Evolutionary conservation across 2,329 filamentous ascomycete genomes (phyloP).

Genomic region (Pseudopithomyces maydicus): DNA sequence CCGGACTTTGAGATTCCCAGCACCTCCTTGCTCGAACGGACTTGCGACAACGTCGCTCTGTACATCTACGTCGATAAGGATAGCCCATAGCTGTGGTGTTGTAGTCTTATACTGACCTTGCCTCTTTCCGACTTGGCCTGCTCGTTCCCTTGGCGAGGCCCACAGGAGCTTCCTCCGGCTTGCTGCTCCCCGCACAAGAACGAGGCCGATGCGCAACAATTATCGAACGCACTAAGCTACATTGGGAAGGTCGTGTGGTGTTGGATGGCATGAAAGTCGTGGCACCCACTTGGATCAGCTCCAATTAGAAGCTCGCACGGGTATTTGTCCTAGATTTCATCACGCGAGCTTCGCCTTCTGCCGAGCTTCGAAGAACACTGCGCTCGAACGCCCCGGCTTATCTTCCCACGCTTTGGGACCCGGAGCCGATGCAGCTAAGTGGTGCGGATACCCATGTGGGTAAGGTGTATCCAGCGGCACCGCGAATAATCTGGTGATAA

Average conservation of each 20-base stretch:
- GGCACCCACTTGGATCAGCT: background rate
- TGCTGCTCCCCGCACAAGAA: constrained; percentile 3
- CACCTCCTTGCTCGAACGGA: background rate
- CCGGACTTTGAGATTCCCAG: background rate
- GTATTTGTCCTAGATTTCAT: background rate
- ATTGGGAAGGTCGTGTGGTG: constrained; percentile 23
- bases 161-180: background rate
- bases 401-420: constrained; percentile 7
- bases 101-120: background rate
- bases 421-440: background rate
- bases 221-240: constrained; percentile 14
- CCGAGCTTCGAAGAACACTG: constrained; percentile 2
- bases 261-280: background rate
- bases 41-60: background rate
- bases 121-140: constrained; percentile 14
- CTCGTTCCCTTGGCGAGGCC: constrained; percentile 6
- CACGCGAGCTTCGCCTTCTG: constrained; percentile 5
- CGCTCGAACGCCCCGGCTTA: constrained; percentile 6
- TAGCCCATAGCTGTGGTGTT: background rate
- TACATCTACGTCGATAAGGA: background rate
- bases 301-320: background rate
- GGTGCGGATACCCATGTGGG: background rate
- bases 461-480: background rate
- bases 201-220: background rate
- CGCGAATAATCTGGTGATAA: background rate